Evolutionary conservation across 2,329 filamentous ascomycete genomes (phyloP), one percentile per base, ranked within the genome.

Genomic region (Trichoderma simmonsii): DNA sequence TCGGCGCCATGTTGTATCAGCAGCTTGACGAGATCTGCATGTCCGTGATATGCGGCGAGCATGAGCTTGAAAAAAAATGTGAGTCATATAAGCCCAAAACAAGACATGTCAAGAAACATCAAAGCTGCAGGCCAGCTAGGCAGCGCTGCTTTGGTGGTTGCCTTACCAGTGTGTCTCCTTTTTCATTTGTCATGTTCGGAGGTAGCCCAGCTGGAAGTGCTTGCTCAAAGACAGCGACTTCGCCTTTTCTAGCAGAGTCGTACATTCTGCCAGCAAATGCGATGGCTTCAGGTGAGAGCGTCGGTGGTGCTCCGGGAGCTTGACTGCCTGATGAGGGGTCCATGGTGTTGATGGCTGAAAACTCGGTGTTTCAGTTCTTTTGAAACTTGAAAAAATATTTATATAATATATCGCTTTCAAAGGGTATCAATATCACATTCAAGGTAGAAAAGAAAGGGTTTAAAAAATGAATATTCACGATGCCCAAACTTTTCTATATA

Each of bases 1-100:
- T 93, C 90, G 1, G 90, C 90, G 1, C 90, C 89, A 72, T 89
- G 84, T 32, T 87, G 82, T 1, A 93, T 79, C 12, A 93, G 84
- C 72, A 91, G 83, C 61, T 82, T 83, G 30, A 91, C 89, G 0
- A 92, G 85, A 0, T 86, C 83, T 2, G 86, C 84, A 70, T 93
- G 89, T 12, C 91, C 91, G 75, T 93, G 87, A 76, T 93, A 93
- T 0, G 90, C 86, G 0, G 91, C 89, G 1, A 94, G 86, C 92
- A 94, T 94, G 72, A 93, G 83, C 88, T 89, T 65, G 5, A 1
- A 6, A 43, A 56, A 3, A 34, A 7, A 21, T 51, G 63, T 70
- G 11, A 75, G 70, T 26, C 51, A 12, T 56, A 21, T 32, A 6
- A 14, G 11, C 11, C 28, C 39, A 36, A 24, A 24, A 15, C 11